Evolutionary conservation across 352 stramenopile species (phyloP), one percentile per base, ranked within the genome.

Genomic region (Globisporangium radiosum): DNA sequence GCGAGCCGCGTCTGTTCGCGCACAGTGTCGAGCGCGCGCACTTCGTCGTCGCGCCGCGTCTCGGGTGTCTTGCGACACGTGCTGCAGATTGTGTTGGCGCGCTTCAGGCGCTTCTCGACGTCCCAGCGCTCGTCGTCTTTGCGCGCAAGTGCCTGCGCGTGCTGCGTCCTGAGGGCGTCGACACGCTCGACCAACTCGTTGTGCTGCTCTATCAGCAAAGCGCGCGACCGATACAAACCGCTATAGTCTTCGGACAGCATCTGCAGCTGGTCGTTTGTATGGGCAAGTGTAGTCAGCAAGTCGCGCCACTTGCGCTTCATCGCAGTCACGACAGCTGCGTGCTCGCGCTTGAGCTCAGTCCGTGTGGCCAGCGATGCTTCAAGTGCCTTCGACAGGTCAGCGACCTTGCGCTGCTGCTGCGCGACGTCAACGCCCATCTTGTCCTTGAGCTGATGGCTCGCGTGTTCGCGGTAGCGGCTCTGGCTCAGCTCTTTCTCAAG

Each of bases 181-280:
- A 87, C 68, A 15, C 60, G 65, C 62, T 83, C 62, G 52, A 70
- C 68, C 39, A 88, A 59, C 25, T 69, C 69, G 9, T 83, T 65
- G 54, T 81, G 83, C 58, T 87, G 73, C 52, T 78, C 68, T 14
- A 73, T 54, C 4, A 83, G 57, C 33, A 58, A 59, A 2, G 60
- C 47, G 14, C 78, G 72, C 38, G 71, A 77, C 5, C 69, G 77
- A 25, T 76, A 91, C 13, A 88, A 66, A 1, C 73, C 78, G n/a
- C 73, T 70, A 61, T 88, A 91, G 57, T 89, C 81, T 58, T 90
- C 80, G 51, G 88, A 76, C 0, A 90, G 56, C 80, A 88, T 88
- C 60, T 69, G 40, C 3, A 87, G 57, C 45, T 88, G 76, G 51
- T 88, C 75, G 48, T 79, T 82, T 0, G 74, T 68, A 49, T 78